Evolutionary conservation across 352 stramenopile species (phyloP).

Genomic region (Phytophthora multivora): DNA sequence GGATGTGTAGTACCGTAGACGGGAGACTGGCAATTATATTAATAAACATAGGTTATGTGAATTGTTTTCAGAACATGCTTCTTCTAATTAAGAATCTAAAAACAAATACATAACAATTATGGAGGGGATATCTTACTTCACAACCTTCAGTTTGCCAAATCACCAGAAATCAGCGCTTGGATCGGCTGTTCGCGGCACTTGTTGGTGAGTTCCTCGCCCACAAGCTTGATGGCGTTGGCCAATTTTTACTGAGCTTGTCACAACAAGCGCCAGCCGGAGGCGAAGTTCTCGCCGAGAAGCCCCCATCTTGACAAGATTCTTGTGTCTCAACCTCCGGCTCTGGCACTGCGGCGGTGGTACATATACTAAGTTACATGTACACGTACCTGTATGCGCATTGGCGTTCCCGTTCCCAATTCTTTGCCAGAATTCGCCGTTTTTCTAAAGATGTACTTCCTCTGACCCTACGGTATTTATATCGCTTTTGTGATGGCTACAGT

Average conservation of each 20-base stretch:
- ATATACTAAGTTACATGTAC: neutral
- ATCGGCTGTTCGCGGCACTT: neutral
- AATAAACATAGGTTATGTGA: no score
- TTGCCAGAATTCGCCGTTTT: neutral
- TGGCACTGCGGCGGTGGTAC: neutral
- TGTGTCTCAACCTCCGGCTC: conserved; percentile 15
- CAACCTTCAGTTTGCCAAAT: neutral
- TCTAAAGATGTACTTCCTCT: conserved; percentile 27
- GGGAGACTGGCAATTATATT: no score
- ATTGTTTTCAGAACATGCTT: no score
- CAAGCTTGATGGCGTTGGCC: conserved; percentile 14
- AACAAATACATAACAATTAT: no score
- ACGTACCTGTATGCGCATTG: conserved; percentile 4
- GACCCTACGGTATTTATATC: conserved; percentile 34
- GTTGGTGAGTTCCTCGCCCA: conserved; percentile 1
- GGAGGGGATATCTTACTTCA: no score
- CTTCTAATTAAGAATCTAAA: no score
- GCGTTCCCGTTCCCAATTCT: neutral
- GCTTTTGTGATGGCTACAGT: conserved; percentile 6
- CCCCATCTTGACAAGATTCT: no score
- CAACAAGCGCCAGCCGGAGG: conserved; percentile 16
- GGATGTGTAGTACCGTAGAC: neutral
- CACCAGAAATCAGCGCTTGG: conserved; percentile 2
- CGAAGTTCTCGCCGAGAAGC: neutral
- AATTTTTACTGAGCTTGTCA: conserved; percentile 32